These are phyloP conservation scores for Inga laurina DNA, from an alignment of 306 rosid species.

Conservation along the genomic window DNA sequence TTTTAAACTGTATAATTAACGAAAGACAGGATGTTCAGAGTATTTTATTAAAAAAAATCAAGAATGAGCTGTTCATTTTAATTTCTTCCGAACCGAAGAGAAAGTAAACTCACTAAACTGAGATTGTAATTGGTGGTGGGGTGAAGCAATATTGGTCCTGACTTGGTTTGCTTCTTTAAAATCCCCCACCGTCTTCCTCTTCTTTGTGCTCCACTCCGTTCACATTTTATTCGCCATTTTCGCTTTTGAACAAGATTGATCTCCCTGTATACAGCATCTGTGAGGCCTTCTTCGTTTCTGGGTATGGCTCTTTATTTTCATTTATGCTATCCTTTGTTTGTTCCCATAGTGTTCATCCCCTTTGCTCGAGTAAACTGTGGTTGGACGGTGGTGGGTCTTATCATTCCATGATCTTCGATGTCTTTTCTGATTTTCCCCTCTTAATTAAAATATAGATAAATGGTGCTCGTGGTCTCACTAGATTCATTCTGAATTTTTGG, in stretches of 20 bases:
- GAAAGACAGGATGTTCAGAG: too few species aligned
- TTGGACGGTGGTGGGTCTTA: not conserved
- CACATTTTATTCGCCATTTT: not conserved
- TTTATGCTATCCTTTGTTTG: not conserved
- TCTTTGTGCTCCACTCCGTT: not conserved
- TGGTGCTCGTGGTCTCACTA: not conserved
- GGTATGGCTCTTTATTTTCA: slow-evolving; percentile 2
- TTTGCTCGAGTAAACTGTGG: not conserved
- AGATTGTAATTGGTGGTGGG: not conserved
- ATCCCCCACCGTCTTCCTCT: not conserved
- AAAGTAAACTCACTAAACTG: too few species aligned
- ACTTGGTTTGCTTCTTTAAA: not conserved
- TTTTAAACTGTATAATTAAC: too few species aligned
- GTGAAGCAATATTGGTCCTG: not conserved
- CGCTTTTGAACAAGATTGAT: not conserved
- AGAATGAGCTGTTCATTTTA: not conserved
- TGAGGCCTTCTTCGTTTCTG: not conserved
- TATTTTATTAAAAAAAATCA: too few species aligned
- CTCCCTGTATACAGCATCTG: not conserved
- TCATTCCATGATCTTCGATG: not conserved
- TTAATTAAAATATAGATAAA: not conserved
- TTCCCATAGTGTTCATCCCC: not conserved
- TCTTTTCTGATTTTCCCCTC: not conserved
- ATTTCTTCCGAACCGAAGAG: not conserved
- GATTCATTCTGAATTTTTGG: not conserved